These are phyloP conservation scores for Raffaelea albimanens DNA, from an alignment of 2,329 filamentous ascomycete genomes.

Conservation along the genomic window DNA sequence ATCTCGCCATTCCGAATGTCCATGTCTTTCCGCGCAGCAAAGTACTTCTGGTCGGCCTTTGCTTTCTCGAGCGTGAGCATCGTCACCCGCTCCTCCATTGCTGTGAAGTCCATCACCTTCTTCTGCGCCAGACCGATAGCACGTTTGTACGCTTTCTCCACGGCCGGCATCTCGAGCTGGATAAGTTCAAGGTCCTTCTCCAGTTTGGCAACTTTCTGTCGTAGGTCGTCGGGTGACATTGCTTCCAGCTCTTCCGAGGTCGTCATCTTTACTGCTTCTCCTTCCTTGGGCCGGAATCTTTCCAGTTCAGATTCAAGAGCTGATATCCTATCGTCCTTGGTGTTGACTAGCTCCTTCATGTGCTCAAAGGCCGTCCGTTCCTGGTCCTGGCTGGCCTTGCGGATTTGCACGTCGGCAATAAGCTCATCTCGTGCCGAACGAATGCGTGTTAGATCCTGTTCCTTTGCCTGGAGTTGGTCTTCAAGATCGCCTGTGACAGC, in stretches of 20 bases:
- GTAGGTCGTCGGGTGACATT: slow-evolving; percentile 61
- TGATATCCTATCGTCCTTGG: slow-evolving; percentile 70
- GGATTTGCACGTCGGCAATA: slow-evolving; percentile 67
- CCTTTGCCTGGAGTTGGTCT: slow-evolving; percentile 67
- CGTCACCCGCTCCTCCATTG: slow-evolving; percentile 68
- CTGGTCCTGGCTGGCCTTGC: slow-evolving; percentile 71
- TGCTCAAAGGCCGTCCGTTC: slow-evolving; percentile 61
- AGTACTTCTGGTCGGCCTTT: slow-evolving; percentile 97
- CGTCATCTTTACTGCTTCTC: slow-evolving; percentile 32
- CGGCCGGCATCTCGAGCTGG: slow-evolving; percentile 76
- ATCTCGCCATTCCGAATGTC: slow-evolving; percentile 78
- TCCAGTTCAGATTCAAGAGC: slow-evolving; percentile 77
- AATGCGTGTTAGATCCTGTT: slow-evolving; percentile 79
- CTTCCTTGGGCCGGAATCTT: slow-evolving; percentile 48
- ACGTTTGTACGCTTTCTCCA: slow-evolving; percentile 87
- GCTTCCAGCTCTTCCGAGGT: slow-evolving; percentile 42
- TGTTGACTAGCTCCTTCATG: slow-evolving; percentile 68
- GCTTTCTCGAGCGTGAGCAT: slow-evolving; percentile 78
- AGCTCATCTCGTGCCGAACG: slow-evolving; percentile 78
- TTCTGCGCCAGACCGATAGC: slow-evolving; percentile 75
- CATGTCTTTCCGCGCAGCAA: slow-evolving; percentile 88
- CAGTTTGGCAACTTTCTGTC: slow-evolving; percentile 62
- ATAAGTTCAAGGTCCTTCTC: slow-evolving; percentile 75
- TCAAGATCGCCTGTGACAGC: slow-evolving; percentile 67
- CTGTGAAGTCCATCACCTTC: slow-evolving; percentile 70